Evolutionary conservation across 2,329 filamentous ascomycete species (phyloP), one percentile per base, ranked within the genome.

Genomic region (Cyphellophora attinorum): DNA sequence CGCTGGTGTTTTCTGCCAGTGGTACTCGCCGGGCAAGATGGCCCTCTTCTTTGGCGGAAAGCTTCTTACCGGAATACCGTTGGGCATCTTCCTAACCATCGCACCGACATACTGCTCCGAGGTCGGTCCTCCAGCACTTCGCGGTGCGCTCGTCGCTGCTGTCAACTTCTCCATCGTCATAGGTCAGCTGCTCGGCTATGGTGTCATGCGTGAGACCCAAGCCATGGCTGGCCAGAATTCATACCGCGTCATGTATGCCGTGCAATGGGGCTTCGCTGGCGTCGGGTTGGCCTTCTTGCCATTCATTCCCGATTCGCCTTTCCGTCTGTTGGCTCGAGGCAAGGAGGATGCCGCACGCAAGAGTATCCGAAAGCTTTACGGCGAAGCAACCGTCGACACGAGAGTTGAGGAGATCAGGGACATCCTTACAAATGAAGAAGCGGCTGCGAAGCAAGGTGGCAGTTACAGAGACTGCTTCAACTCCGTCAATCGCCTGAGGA

Each of bases 241-340:
- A 11, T 33, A 33, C n/a, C 31, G 17, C 8, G 27, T 33, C 31
- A 33, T 33, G 31, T 33, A 6, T 12, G 31, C 31, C 8, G 31
- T 33, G 3, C 31, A 33, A 12, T 33, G 17, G 31, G 31, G 31
- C 12, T 33, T 33, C 17, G 31, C 31, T 5, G 31, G 16, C 4
- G 31, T 33, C 19, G 31, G 31, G 8, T 12, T 6, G 16, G 13
- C n/a, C 3, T 3, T 33, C 12, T 13, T 33, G 12, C 19, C 11
- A 13, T 33, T 33, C 17, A 11, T 6, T 6, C 31, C 31, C 6
- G 31, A 33, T 10, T 33, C 31, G 6, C 31, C 31, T 5, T 13
- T 23, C 6, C 14, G 14, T 5, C n/a, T 33, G 16, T 4, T 33
- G 14, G 18, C 31, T 33, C 31, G 19, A 23, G 5, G 6, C 17